Base-by-base conservation (phyloP, 108 stramenopile genomes). In the Cyclotella sp. region DNA sequence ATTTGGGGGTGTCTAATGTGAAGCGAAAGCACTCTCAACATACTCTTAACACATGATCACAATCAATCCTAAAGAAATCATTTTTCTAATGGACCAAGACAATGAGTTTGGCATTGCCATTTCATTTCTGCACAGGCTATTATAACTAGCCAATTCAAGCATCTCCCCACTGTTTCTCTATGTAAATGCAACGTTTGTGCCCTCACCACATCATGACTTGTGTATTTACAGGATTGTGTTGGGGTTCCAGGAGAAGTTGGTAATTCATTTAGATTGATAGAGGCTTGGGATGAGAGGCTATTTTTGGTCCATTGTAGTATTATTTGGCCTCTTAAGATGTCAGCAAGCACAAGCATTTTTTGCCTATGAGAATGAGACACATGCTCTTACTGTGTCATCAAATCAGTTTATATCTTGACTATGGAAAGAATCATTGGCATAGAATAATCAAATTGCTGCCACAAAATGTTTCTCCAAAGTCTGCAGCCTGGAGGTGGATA, bases 11-110 rank as follows among this genome's bases (percentile, higher is more conserved):
- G n/a, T n/a, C n/a, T n/a, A n/a, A n/a, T n/a, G n/a, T n/a, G n/a
- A n/a, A n/a, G n/a, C n/a, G n/a, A n/a, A n/a, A n/a, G n/a, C n/a
- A n/a, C n/a, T n/a, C n/a, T n/a, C n/a, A n/a, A n/a, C n/a, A n/a
- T n/a, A n/a, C n/a, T n/a, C n/a, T n/a, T n/a, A n/a, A n/a, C n/a
- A n/a, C n/a, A n/a, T n/a, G n/a, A n/a, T n/a, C n/a, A n/a, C n/a
- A n/a, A n/a, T n/a, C 95, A 0, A 89, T 96, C 26, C 78, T 96
- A 79, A 96, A 94, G 72, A 92, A 91, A 62, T 84, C 85, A 96
- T 94, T 71, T 94, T 92, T 67, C 82, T 89, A 61, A 90, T 96
- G 58, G 66, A 70, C 24, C 73, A 84, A 18, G 82, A 87, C 53
- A 85, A 88, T 77, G 83, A 87, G 15, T 96, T 93, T 66, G 77